Conservation (phyloP, 176 grass and related monocot genomes). For the Rhynchospora tenuis region DNA sequence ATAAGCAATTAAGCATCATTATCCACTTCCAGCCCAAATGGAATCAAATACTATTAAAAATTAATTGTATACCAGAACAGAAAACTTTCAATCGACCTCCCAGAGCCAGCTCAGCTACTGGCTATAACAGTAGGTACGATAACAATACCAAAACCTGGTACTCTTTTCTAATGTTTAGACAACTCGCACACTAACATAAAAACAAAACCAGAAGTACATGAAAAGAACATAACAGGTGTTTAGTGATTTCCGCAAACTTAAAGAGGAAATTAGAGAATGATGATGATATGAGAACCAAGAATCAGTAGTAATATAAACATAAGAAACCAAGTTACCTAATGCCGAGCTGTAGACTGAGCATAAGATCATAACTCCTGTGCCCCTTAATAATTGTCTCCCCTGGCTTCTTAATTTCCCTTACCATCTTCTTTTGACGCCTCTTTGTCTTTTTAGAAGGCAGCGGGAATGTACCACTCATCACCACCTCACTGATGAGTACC, state of each 20-base stretch:
- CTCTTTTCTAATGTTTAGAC: neutral
- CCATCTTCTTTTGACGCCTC: slow-evolving; percentile 57
- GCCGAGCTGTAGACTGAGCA: slow-evolving; percentile 96
- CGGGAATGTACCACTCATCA: slow-evolving; percentile 58
- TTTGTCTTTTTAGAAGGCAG: slow-evolving; percentile 73
- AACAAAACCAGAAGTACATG: neutral
- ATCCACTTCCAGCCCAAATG: neutral
- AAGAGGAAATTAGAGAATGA: neutral
- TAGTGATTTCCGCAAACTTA: neutral
- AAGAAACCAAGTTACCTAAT: slow-evolving; percentile 60
- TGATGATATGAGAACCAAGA: neutral
- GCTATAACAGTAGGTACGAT: neutral
- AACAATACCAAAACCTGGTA: neutral
- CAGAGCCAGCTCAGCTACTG: neutral
- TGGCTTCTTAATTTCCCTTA: slow-evolving; percentile 76
- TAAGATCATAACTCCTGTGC: slow-evolving; percentile 93
- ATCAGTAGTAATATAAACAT: neutral
- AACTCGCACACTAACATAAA: neutral
- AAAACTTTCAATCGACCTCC: neutral
- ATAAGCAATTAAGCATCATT: neutral
- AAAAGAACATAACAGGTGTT: neutral
- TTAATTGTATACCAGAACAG: neutral
- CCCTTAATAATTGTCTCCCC: slow-evolving; percentile 94
- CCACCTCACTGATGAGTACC: slow-evolving; percentile 89
- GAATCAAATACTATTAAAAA: neutral